A percentile compares a stretch with the other conserved stretches of the same genome.
Evolutionary conservation across 495 filamentous ascomycete genomes (phyloP).

Genomic region (Penicillium pulvis): DNA sequence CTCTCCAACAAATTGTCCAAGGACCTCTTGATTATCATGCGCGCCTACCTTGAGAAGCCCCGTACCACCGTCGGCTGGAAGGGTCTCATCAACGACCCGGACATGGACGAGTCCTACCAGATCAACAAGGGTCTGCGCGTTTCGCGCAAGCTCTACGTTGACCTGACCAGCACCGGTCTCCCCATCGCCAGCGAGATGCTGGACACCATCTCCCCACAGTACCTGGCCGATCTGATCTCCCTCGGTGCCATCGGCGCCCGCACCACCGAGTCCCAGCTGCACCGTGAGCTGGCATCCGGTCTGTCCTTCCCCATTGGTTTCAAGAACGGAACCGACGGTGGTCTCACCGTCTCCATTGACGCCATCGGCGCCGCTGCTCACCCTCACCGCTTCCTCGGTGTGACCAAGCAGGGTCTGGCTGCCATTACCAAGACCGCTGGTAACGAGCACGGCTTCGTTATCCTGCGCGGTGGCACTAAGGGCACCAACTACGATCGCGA

Average conservation of each 20-base stretch:
- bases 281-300: slow-evolving; percentile 94
- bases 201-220: slow-evolving; percentile 96
- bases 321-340: slow-evolving; percentile 99
- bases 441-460: slow-evolving; percentile 97
- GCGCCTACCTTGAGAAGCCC: slow-evolving; percentile 98
- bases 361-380: slow-evolving; percentile 90
- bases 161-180: slow-evolving; percentile 82
- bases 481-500: slow-evolving; percentile 95
- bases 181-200: slow-evolving; percentile 98
- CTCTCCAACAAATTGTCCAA: slow-evolving; percentile 72
- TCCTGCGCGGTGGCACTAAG: slow-evolving; percentile 84
- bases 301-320: slow-evolving; percentile 97
- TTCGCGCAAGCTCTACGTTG: slow-evolving; percentile 84
- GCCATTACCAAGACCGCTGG: slow-evolving; percentile 91
- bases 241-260: slow-evolving; percentile 94
- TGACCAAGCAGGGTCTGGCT: slow-evolving; percentile 97
- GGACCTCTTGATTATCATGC: slow-evolving; percentile 93
- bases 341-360: slow-evolving; percentile 90
- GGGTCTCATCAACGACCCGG: slow-evolving; percentile 97
- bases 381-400: slow-evolving; percentile 96
- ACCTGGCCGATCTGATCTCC: slow-evolving; percentile 92
- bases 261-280: slow-evolving; percentile 96
- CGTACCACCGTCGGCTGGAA: slow-evolving; percentile 99
- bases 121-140: slow-evolving; percentile 98
- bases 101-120: slow-evolving; percentile 95